These are phyloP conservation scores for Rasamsonia emersonii DNA, from an alignment of 2,329 filamentous ascomycete genomes.

Conservation along the genomic window DNA sequence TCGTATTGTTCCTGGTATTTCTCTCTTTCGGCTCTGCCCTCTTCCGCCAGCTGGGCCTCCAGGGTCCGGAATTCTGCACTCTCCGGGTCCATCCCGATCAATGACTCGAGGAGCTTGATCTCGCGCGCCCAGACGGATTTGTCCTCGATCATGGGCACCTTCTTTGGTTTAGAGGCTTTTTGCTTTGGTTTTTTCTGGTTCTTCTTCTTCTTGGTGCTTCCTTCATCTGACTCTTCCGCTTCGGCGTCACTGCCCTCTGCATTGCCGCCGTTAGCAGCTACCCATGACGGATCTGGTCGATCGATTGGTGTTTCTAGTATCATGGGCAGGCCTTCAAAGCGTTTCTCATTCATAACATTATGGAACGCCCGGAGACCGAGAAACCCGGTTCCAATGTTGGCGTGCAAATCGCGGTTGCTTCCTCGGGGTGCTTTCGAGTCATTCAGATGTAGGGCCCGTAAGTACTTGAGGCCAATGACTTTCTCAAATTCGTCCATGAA, in stretches of 20 bases:
- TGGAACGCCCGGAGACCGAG: constrained; percentile 86
- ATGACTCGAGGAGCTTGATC: constrained; percentile 84
- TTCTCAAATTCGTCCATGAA: constrained; percentile 71
- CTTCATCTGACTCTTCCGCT: constrained; percentile 14
- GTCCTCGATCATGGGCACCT: constrained; percentile 53
- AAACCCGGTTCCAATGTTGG: constrained; percentile 93
- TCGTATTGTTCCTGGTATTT: constrained; percentile 74
- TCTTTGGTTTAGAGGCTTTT: background rate
- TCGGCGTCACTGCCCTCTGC: constrained; percentile 12
- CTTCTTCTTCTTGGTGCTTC: constrained; percentile 16
- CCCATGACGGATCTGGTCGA: constrained; percentile 43
- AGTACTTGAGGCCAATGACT: constrained; percentile 67
- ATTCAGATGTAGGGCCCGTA: constrained; percentile 84
- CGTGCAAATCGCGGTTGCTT: constrained; percentile 81
- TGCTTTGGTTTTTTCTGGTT: constrained; percentile 14
- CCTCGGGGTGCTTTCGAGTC: constrained; percentile 85
- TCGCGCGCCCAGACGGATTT: constrained; percentile 81
- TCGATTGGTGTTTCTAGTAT: constrained; percentile 95
- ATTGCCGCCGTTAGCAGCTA: constrained; percentile 7
- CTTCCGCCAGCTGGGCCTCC: constrained; percentile 56
- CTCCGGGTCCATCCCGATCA: constrained; percentile 76
- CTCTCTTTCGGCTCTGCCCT: constrained; percentile 62
- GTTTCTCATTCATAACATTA: constrained; percentile 73
- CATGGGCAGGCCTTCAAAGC: constrained; percentile 74
- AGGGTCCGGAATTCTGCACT: constrained; percentile 61